phyloP scores from a whole-genome alignment of 176 grass and related monocot genomes.

The Lolium multiflorum region DNA sequence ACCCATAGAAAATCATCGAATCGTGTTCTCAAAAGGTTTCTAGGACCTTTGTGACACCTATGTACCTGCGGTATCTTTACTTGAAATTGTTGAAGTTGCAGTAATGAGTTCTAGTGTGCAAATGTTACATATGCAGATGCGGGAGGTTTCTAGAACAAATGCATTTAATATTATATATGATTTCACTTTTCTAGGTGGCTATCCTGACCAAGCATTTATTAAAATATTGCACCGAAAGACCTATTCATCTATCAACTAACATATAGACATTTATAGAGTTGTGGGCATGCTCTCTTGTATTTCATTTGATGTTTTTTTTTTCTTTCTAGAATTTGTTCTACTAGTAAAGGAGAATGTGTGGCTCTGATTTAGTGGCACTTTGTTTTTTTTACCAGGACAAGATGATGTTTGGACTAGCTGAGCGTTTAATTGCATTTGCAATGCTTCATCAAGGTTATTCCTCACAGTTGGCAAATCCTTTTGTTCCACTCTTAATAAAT shows the following conservation, averaged over 20 bases:
- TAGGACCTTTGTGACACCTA: constrained; percentile 17
- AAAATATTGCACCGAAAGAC: background rate
- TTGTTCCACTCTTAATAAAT: constrained; percentile 73
- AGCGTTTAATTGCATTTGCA: constrained; percentile 87
- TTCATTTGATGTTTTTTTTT: constrained; percentile 4
- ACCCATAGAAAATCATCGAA: background rate
- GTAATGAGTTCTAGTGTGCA: background rate
- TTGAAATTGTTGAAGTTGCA: constrained; percentile 7
- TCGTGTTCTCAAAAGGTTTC: background rate
- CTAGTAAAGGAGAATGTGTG: background rate
- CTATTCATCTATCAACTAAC: constrained; percentile 15
- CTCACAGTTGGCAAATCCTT: constrained; percentile 77
- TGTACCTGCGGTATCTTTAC: background rate
- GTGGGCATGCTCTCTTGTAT: background rate
- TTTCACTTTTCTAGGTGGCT: background rate
- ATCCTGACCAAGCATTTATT: constrained; percentile 2
- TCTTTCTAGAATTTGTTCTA: constrained; percentile 32
- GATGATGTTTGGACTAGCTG: constrained; percentile 69
- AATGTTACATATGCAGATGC: background rate
- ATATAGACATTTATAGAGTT: constrained; percentile 6
- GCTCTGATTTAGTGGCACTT: background rate
- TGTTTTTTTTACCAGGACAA: constrained; percentile 70
- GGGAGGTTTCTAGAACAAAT: background rate
- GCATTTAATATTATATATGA: background rate
- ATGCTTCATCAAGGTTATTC: constrained; percentile 81